Evolutionary conservation across 1,284 basidiomycete genomes (phyloP), one percentile per base, ranked within the genome.

Genomic region (Sparassis latifolia): DNA sequence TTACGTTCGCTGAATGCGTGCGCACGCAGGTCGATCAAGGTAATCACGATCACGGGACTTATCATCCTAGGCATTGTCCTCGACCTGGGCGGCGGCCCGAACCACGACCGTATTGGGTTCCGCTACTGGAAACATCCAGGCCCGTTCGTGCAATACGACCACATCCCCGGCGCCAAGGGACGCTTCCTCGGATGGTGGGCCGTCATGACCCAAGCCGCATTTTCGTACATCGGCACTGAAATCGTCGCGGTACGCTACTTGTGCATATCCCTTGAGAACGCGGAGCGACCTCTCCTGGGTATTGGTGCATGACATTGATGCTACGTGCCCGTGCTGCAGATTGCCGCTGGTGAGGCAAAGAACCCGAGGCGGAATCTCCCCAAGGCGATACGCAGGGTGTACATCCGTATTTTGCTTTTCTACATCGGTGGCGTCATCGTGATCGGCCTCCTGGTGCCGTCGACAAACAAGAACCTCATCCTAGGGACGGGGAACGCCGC

Each of bases 291-390:
- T 40, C 29, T 4, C 10, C 29, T 28, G 29, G 5, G 28, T 2
- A 37, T 7, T 44, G 20, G 20, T 41, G 33, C 42, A 27, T 12
- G 35, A 5, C 35, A 28, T 9, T 12, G 35, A 28, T 35, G 20
- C 20, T 20, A 20, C 20, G 20, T 20, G 20, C 20, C 20, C 20
- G 1, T 20, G 20, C 1, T 20, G 20, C 40, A 63, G 63, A 86
- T 93, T 58, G 88, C 91, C 50, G 89, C 89, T 37, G 86, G 83
- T 35, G 89, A 92, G 63, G 79, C 82, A 3, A 83, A 83, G 65
- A 84, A 84, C 64, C 81, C 82, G 12, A 68, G 83, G 40, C 75
- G 82, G 31, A 87, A 84, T 66, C 66, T 89, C 40, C 84, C 86
- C 2, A 79, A 77, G 59, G 80, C 79, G 2, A 84, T 87, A 68